Conservation (phyloP, 495 filamentous ascomycete species). For the Aspergillus biplanus region DNA sequence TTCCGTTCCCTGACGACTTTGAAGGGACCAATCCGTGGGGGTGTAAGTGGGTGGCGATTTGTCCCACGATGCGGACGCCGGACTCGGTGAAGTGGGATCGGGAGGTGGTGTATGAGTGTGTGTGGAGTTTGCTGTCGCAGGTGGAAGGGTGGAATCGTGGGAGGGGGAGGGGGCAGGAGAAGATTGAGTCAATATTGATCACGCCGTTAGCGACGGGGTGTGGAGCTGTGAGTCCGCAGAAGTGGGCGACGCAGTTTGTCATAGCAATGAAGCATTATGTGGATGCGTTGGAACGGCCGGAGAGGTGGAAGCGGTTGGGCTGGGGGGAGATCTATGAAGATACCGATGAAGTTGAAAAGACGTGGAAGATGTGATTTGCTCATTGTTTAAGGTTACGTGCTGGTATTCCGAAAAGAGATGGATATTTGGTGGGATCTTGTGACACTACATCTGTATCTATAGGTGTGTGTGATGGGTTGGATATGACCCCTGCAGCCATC, state of each 20-base stretch:
- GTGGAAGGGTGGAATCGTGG: constrained; percentile 49
- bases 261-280: constrained; percentile 53
- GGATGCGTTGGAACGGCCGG: constrained; percentile 40
- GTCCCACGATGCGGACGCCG: constrained; percentile 55
- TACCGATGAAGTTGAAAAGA: constrained; percentile 32
- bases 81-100: constrained; percentile 48
- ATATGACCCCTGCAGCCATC: no score
- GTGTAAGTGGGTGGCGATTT: constrained; percentile 50
- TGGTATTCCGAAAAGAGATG: not conserved
- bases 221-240: constrained; percentile 45
- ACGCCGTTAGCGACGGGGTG: constrained; percentile 52
- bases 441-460: no score
- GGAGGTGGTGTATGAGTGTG: constrained; percentile 57
- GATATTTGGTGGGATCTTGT: not conserved
- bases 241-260: constrained; percentile 54
- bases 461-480: no score
- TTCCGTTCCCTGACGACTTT: constrained; percentile 40
- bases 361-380: constrained; percentile 20
- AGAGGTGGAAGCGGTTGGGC: constrained; percentile 35
- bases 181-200: constrained; percentile 50
- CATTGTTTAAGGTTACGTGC: no score
- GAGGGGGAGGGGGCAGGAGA: constrained; percentile 8
- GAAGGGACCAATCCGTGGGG: constrained; percentile 34
- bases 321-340: constrained; percentile 36
- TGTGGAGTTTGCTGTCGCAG: constrained; percentile 53